Base-by-base conservation (phyloP, 148 eudicot species). In the Vaccinium macrocarpon region DNA sequence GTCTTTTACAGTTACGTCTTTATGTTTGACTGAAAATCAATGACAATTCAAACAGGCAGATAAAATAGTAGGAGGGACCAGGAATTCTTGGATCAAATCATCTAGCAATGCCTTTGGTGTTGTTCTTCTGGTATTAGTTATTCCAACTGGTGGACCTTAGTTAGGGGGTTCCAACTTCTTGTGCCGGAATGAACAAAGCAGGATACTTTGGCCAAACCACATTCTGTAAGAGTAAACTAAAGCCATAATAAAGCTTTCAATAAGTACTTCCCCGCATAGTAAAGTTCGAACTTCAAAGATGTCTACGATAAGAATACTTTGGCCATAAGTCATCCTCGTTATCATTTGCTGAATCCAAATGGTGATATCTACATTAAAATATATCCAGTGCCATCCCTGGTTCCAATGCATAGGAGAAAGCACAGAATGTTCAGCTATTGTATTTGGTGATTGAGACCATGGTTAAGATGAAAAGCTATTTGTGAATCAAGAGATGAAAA, bases 81-180 rank as follows among this genome's bases (percentile, higher is more conserved):
- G 38, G 38, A 35, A 35, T 35, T 35, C 38, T 35, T 35, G 38
- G 38, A 35, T 35, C 38, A 35, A 35, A 2, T 2, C 38, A 35
- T 35, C 38, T 35, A 35, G 38, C 38, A 35, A 35, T 35, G 38
- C 38, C 38, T 35, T 35, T 35, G 38, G 38, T 35, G 3, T 35
- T 35, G 38, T 35, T 35, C 3, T 35, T 35, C 38, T 35, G 38
- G 38, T 35, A 35, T 35, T 35, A 35, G 38, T 35, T 2, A 66
- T 66, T 66, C 25, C 72, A 66, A 66, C 32, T 66, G 72, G 72
- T 25, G 15, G 72, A 66, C 72, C 72, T 66, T 66, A 66, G 15
- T 23, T 66, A 16, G 72, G 72, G 10, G 35, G 72, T 25, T 66
- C 72, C 72, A 66, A 66, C 72, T 66, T 66, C 72, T n/a, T 62